phyloP scores from a whole-genome alignment of 441 rosid genomes.

The Euphorbia corollata region DNA sequence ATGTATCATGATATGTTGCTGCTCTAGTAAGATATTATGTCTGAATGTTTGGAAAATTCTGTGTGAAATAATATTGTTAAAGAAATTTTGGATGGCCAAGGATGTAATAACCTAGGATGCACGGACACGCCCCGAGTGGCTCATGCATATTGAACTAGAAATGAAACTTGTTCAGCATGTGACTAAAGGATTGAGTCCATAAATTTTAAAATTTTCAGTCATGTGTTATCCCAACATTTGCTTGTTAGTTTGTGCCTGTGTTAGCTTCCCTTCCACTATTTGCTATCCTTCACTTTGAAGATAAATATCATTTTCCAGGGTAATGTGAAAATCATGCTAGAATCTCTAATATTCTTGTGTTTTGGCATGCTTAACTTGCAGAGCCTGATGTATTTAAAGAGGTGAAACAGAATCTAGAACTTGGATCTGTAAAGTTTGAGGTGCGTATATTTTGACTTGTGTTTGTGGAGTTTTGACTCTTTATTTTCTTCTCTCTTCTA shows the following conservation, averaged over 20 bases:
- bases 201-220: neutral
- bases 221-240: neutral
- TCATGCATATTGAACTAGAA: neutral
- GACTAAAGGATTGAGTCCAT: slow-evolving; percentile 2
- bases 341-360: slow-evolving; percentile 2
- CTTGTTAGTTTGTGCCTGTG: neutral
- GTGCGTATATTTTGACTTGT: slow-evolving; percentile 30
- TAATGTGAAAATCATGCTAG: slow-evolving; percentile 5
- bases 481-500: neutral
- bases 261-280: neutral
- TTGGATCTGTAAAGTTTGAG: slow-evolving; percentile 94
- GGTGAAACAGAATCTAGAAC: slow-evolving; percentile 86
- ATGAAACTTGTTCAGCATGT: neutral
- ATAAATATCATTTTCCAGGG: neutral
- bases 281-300: neutral
- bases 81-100: neutral
- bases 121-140: no score
- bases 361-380: slow-evolving; percentile 35
- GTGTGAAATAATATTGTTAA: neutral
- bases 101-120: neutral
- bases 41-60: neutral
- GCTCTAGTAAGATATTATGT: neutral
- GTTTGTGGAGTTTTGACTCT: neutral
- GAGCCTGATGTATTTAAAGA: slow-evolving; percentile 92
- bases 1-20: neutral